Evolutionary conservation across 345 rosid species (phyloP).

Genomic region (Hypericum perforatum): DNA sequence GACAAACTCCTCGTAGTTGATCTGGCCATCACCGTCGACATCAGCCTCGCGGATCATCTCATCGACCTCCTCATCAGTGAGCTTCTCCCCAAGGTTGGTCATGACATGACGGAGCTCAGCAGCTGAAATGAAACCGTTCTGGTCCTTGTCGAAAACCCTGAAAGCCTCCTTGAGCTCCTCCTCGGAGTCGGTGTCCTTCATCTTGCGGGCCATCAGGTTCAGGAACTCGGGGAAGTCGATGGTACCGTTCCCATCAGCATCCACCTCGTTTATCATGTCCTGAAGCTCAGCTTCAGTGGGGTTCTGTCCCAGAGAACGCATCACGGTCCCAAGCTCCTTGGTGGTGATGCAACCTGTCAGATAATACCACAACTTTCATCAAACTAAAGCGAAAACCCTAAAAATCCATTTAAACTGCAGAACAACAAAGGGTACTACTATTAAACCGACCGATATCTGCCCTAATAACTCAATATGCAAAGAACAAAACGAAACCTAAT

Average conservation of each 20-base stretch:
- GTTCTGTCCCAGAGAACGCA: conserved; percentile 10
- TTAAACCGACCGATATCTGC: no score
- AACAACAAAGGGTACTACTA: no score
- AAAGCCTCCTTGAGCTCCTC: conserved; percentile 10
- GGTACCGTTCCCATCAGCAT: conserved; percentile 9
- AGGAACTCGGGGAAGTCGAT: conserved; percentile 9
- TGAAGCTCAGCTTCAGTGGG: conserved; percentile 7
- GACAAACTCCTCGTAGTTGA: conserved; percentile 11
- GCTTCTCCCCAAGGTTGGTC: conserved; percentile 11
- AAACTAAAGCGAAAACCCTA: not conserved
- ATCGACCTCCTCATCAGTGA: conserved; percentile 8
- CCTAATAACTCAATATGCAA: no score
- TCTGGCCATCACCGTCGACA: conserved; percentile 10
- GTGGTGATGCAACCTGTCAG: conserved; percentile 8
- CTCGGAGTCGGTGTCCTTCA: conserved; percentile 10
- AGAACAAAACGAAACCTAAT: no score
- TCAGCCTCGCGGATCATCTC: conserved; percentile 11
- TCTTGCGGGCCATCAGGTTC: conserved; percentile 10
- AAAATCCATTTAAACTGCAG: not conserved
- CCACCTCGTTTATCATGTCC: conserved; percentile 9
- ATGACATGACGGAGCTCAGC: conserved; percentile 9
- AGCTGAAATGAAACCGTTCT: conserved; percentile 8
- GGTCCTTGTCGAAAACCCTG: conserved; percentile 10
- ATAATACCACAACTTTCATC: not conserved
- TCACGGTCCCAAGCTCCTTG: conserved; percentile 9